A percentile compares a stretch with the other conserved stretches of the same genome.
Evolutionary conservation across 345 rosid genomes (phyloP).

Genomic region (Dimocarpus longan): DNA sequence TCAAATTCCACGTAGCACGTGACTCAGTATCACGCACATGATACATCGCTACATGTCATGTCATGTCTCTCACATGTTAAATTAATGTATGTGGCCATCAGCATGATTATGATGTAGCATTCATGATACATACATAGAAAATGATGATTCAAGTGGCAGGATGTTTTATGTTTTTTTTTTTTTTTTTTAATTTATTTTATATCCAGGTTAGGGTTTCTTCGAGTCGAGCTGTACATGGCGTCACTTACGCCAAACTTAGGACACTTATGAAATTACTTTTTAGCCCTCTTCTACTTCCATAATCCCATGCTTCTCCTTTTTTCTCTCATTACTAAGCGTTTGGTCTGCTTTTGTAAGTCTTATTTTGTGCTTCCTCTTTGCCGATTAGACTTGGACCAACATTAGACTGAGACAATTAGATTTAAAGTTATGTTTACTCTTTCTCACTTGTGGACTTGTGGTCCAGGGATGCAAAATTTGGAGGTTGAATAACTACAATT

Average conservation of each 20-base stretch:
- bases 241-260: slow-evolving; percentile 15
- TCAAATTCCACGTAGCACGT: slow-evolving; percentile 28
- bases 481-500: too few species aligned
- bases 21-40: slow-evolving; percentile 2
- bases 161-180: not conserved
- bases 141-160: not conserved
- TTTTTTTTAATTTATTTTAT: too few species aligned
- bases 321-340: not conserved
- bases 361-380: too few species aligned
- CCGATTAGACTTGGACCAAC: too few species aligned
- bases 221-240: slow-evolving; percentile 11
- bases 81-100: not conserved
- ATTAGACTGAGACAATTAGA: too few species aligned
- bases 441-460: too few species aligned
- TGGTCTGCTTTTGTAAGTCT: not conserved
- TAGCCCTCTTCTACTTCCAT: not conserved
- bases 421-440: too few species aligned
- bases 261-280: not conserved
- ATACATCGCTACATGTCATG: slow-evolving; percentile 2
- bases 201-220: slow-evolving; percentile 10
- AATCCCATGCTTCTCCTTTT: not conserved
- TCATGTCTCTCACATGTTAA: not conserved
- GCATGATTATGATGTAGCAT: not conserved
- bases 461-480: too few species aligned
- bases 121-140: not conserved